Evolutionary conservation across 805 yeast species (phyloP).

Genomic region (Komagataella pastoris): DNA sequence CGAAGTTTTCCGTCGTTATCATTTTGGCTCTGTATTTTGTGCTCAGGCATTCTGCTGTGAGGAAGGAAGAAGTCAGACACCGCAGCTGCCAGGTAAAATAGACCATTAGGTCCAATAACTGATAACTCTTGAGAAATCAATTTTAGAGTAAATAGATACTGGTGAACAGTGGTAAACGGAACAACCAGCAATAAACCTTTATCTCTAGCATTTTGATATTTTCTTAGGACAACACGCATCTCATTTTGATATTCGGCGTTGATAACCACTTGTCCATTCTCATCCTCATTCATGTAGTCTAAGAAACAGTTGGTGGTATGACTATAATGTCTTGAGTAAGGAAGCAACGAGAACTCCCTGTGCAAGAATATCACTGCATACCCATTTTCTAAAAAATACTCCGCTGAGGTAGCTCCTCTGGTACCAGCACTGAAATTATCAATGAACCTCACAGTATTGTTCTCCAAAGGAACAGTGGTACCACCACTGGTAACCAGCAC

Average conservation of each 20-base stretch:
- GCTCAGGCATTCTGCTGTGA: slow-evolving; percentile 73
- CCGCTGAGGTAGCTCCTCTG: slow-evolving; percentile 94
- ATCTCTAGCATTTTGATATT: slow-evolving; percentile 36
- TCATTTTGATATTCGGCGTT: slow-evolving; percentile 43
- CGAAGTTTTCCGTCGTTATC: slow-evolving; percentile 62
- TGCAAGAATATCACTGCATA: slow-evolving; percentile 90
- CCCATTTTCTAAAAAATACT: slow-evolving; percentile 70
- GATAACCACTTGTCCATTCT: slow-evolving; percentile 44
- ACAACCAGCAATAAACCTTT: slow-evolving; percentile 46
- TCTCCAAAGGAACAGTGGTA: slow-evolving; percentile 94
- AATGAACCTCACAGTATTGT: slow-evolving; percentile 91
- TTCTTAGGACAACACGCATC: slow-evolving; percentile 46
- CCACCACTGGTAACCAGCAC: slow-evolving; percentile 94
- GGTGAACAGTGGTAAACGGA: slow-evolving; percentile 93
- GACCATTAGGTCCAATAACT: slow-evolving; percentile 37
- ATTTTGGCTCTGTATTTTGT: slow-evolving; percentile 75
- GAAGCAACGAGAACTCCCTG: slow-evolving; percentile 82
- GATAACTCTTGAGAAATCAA: slow-evolving; percentile 49
- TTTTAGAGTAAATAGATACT: slow-evolving; percentile 76
- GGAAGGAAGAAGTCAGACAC: slow-evolving; percentile 96
- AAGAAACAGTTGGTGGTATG: slow-evolving; percentile 77
- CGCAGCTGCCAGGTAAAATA: slow-evolving; percentile 92
- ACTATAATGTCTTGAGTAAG: slow-evolving; percentile 83
- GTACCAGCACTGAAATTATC: slow-evolving; percentile 98
- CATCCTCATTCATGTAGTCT: slow-evolving; percentile 53